Conservation (phyloP, 306 rosid species). For the Hippophae gyantsensis region DNA sequence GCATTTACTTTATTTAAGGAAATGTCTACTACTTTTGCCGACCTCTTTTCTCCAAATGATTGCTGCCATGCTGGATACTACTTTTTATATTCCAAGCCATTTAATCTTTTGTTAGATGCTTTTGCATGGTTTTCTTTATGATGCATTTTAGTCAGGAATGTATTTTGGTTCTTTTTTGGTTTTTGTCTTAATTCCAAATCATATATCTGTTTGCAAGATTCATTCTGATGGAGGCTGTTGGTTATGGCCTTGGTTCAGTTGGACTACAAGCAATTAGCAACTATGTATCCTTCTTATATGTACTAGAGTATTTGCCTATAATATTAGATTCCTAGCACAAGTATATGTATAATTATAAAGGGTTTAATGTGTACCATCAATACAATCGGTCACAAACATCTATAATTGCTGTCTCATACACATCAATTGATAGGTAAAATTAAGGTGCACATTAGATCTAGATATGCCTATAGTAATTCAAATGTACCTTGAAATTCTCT, state of each 20-base stretch:
- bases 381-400: too few relatives aligned
- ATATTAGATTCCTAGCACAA: not conserved
- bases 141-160: constrained; percentile 8
- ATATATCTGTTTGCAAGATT: constrained; percentile 34
- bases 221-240: constrained; percentile 42
- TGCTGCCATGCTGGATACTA: not conserved
- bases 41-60: not conserved
- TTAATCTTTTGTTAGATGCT: constrained; percentile 3
- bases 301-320: constrained; percentile 10
- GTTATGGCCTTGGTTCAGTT: constrained; percentile 40
- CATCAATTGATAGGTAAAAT: too few relatives aligned
- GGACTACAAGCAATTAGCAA: constrained; percentile 35
- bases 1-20: not conserved
- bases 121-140: not conserved
- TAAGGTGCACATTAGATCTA: too few relatives aligned
- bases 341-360: too few relatives aligned
- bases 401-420: too few relatives aligned
- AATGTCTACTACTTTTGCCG: not conserved
- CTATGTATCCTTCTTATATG: constrained; percentile 54
- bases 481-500: too few relatives aligned
- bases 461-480: too few relatives aligned
- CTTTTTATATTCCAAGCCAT: not conserved
- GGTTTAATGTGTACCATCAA: too few relatives aligned
- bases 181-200: constrained; percentile 36
- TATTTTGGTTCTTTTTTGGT: constrained; percentile 19